Evolutionary conservation across 768 basidiomycete genomes (phyloP), one percentile per base, ranked within the genome.

Genomic region (Albatrellus ellisii): DNA sequence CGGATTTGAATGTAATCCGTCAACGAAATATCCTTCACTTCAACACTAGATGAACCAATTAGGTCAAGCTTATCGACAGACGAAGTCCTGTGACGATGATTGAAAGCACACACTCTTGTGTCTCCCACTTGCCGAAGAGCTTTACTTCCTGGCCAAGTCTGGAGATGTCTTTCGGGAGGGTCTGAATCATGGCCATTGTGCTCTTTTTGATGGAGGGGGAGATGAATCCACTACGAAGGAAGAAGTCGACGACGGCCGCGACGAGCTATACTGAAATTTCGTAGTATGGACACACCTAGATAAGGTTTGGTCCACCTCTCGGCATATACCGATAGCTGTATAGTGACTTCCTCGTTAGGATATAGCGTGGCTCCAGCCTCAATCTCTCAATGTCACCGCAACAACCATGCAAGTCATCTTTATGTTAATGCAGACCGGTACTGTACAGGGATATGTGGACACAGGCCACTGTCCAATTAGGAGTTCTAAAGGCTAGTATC

Each of bases 1-100:
- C 88, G 88, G 66, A 94, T 83, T 73, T 98, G 92, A 66, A 99
- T 95, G 79, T 99, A 98, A 67, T 99, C 95, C 45, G 87, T 86
- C 56, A 99, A 67, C 54, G 95, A 99, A 65, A 99, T 98, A 59
- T 99, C 95, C 70, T 95, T 95, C 60, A 97, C 91, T 64, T 97
- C 94, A 56, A 97, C 86, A 62, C 91, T 94, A 54, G 31, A 49
- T 22, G 17, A 26, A 11, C 5, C 21, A n/a, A n/a, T n/a, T n/a
- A n/a, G n/a, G 25, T 49, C 20, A 35, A 17, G 25, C n/a, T 18
- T 15, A 20, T 28, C 21, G 4, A 17, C 35, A 36, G n/a, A 11
- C 22, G 36, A 26, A 6, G 33, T 11, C 21, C 38, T 6, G 32
- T 15, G 22, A 31, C 14, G n/a, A n/a, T n/a, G n/a, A n/a, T n/a